These are phyloP conservation scores for Stachybotrys elegans DNA, from an alignment of 2,329 filamentous ascomycete species.

Conservation along the genomic window DNA sequence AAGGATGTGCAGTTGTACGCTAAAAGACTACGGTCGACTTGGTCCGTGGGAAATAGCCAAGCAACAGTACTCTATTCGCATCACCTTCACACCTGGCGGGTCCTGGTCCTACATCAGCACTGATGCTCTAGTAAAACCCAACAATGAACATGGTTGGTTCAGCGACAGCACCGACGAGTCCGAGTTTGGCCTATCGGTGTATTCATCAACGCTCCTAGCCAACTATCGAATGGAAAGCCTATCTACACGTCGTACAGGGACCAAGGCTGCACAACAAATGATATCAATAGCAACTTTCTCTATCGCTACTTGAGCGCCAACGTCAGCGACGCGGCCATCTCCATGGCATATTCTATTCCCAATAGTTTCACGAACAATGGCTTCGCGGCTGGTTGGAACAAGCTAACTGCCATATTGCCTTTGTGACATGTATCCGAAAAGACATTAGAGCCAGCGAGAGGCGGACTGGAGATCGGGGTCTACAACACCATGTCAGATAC, in stretches of 20 bases:
- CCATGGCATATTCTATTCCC: background rate
- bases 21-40: background rate
- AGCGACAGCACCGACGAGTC: background rate
- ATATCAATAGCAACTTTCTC: background rate
- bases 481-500: background rate
- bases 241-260: background rate
- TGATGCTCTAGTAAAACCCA: background rate
- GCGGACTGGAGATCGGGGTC: background rate
- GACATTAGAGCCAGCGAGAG: background rate
- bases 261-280: background rate
- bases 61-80: background rate
- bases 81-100: background rate
- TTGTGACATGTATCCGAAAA: background rate
- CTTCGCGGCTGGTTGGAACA: background rate
- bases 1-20: background rate
- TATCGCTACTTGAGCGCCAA: background rate
- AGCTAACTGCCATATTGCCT: background rate
- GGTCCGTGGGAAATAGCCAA: background rate
- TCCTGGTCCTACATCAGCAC: background rate
- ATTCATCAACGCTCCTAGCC: background rate
- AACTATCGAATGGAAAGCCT: background rate
- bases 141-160: background rate
- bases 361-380: background rate
- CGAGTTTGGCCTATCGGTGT: background rate
- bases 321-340: background rate